Evolutionary conservation across 345 rosid genomes (phyloP).

Genomic region (Gossypium herbaceum): DNA sequence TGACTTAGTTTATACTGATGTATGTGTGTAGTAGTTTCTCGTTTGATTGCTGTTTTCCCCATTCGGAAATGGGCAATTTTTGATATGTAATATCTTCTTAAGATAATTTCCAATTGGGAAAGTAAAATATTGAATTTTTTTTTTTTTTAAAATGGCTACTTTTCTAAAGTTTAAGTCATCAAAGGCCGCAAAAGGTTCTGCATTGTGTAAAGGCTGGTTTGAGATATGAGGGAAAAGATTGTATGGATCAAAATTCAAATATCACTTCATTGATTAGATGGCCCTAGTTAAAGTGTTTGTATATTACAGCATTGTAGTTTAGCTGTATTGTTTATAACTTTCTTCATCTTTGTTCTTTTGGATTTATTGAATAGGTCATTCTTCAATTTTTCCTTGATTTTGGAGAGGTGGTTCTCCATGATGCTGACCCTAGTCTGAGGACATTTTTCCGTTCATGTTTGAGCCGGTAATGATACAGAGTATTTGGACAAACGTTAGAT

Average conservation of each 20-base stretch:
- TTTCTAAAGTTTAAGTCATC: not conserved
- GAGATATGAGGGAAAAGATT: not conserved
- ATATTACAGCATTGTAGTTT: not conserved
- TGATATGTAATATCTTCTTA: not conserved
- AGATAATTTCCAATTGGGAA: too few species aligned
- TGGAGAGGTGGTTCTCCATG: constrained; percentile 84
- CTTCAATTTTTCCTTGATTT: constrained; percentile 85
- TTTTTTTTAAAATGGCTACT: not conserved
- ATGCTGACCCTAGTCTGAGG: constrained; percentile 81
- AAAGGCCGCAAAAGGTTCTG: not conserved
- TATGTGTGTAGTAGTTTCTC: not conserved
- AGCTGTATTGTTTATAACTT: constrained; percentile 11
- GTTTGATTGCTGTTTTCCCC: not conserved
- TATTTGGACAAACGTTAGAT: not conserved
- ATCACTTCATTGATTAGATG: constrained; percentile 19
- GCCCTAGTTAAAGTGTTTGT: constrained; percentile 22
- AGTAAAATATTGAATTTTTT: not conserved
- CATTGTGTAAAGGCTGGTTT: not conserved
- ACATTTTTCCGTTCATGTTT: constrained; percentile 76
- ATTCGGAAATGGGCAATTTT: not conserved
- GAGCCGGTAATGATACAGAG: constrained; percentile 55
- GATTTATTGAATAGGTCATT: constrained; percentile 48
- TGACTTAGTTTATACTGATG: not conserved
- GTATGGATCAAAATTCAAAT: not conserved
- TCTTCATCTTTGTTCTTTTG: not conserved